Evolutionary conservation across 257 asterid genomes (phyloP).

Genomic region (Cinchona pubescens): DNA sequence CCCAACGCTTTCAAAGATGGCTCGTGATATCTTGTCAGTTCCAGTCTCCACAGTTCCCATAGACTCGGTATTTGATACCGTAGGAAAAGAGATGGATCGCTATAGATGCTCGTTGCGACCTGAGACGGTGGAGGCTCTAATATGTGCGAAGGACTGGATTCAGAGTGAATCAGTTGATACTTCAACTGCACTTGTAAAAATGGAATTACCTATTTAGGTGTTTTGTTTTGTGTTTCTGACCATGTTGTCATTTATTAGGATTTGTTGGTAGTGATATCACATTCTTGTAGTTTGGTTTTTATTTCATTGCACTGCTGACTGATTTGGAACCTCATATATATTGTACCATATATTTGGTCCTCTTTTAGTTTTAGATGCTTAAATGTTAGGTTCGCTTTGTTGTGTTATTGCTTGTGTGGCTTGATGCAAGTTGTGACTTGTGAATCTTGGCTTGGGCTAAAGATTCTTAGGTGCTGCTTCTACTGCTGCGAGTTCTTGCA

Average conservation of each 20-base stretch:
- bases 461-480: neutral
- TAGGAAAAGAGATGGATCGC: slow-evolving; percentile 80
- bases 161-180: slow-evolving; percentile 42
- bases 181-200: slow-evolving; percentile 43
- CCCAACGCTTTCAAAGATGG: slow-evolving; percentile 94
- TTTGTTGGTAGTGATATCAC: slow-evolving; percentile 12
- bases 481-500: neutral
- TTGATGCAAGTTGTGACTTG: neutral
- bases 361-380: neutral
- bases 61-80: slow-evolving; percentile 57
- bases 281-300: slow-evolving; percentile 22
- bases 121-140: slow-evolving; percentile 86
- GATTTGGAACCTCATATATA: slow-evolving; percentile 39
- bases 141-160: slow-evolving; percentile 91
- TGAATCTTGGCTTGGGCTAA: neutral
- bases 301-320: neutral
- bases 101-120: slow-evolving; percentile 80
- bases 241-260: slow-evolving; percentile 17
- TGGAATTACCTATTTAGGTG: slow-evolving; percentile 71
- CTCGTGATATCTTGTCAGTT: slow-evolving; percentile 81
- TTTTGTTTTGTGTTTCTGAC: slow-evolving; percentile 29
- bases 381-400: neutral
- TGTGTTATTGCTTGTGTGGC: neutral
- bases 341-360: slow-evolving; percentile 15
- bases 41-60: slow-evolving; percentile 70